Conservation (phyloP, 257 asterid species). For the Mentha longifolia region DNA sequence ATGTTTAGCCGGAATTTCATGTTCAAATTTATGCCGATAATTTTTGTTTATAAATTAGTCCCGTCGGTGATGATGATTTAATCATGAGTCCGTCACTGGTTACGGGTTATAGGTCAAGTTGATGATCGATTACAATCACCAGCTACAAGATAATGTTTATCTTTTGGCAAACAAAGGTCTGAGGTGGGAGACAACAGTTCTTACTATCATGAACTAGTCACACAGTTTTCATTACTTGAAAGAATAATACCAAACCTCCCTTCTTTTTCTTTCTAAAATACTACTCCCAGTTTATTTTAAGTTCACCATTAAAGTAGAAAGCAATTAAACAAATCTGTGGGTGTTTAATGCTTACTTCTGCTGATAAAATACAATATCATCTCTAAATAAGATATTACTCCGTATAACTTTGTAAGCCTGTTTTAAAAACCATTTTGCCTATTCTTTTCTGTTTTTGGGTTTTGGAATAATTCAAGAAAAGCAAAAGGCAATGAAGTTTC, state of each 20-base stretch:
- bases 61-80: no score
- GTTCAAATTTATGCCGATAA: no score
- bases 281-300: background rate
- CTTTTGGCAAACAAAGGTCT: conserved; percentile 37
- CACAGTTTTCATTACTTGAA: conserved; percentile 12
- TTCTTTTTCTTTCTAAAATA: background rate
- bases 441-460: background rate
- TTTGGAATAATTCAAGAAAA: background rate
- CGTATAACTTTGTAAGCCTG: no score
- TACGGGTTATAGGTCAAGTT: no score
- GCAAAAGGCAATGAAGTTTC: conserved; percentile 24
- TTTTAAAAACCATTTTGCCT: no score
- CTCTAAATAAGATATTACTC: background rate
- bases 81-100: no score
- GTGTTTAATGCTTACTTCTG: background rate
- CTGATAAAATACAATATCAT: conserved; percentile 12
- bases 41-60: no score
- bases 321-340: conserved; percentile 2
- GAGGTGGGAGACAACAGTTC: conserved; percentile 37
- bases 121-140: conserved; percentile 32
- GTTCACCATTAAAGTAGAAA: background rate
- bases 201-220: conserved; percentile 28
- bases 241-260: conserved; percentile 12
- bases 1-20: no score
- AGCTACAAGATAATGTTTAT: conserved; percentile 40